phyloP scores from a whole-genome alignment of 768 basidiomycete genomes.

The Leucocoprinus sp. region DNA sequence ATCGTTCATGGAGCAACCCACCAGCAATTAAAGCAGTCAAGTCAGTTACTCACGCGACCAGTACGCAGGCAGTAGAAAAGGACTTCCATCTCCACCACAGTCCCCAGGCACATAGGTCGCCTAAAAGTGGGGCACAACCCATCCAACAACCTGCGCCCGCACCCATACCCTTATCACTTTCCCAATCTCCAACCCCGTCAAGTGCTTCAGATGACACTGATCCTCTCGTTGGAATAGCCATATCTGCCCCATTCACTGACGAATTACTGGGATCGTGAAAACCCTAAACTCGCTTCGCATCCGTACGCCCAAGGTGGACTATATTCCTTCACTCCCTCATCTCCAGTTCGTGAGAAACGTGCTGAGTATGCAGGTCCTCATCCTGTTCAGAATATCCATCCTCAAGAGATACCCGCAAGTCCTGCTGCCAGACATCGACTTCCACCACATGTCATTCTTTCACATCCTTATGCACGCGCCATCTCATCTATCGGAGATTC shows the following conservation, averaged over 20 bases:
- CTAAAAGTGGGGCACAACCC: constrained; percentile 30
- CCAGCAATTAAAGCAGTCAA: constrained; percentile 34
- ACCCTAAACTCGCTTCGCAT: constrained; percentile 32
- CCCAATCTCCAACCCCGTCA: constrained; percentile 14
- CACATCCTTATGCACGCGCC: constrained; percentile 37
- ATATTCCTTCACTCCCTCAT: constrained; percentile 14
- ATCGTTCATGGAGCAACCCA: constrained; percentile 38
- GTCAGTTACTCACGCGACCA: constrained; percentile 18
- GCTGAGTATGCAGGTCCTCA: constrained; percentile 31
- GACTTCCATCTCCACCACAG: not conserved
- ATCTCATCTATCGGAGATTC: constrained; percentile 26
- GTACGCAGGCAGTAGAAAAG: constrained; percentile 14
- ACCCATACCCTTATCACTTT: constrained; percentile 20
- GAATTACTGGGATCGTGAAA: constrained; percentile 21
- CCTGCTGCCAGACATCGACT: constrained; percentile 24
- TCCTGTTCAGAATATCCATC: constrained; percentile 14
- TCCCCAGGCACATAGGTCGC: constrained; percentile 33
- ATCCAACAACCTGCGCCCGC: constrained; percentile 38
- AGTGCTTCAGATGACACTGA: constrained; percentile 23
- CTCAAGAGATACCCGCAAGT: constrained; percentile 8
- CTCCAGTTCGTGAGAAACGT: constrained; percentile 12
- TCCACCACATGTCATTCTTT: constrained; percentile 27
- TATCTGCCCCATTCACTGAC: constrained; percentile 25
- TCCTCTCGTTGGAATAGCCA: constrained; percentile 28
- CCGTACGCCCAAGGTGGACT: constrained; percentile 42